Conservation (phyloP, 225 moss, liverwort and hornwort genomes). For the Marchantia polymorpha region DNA sequence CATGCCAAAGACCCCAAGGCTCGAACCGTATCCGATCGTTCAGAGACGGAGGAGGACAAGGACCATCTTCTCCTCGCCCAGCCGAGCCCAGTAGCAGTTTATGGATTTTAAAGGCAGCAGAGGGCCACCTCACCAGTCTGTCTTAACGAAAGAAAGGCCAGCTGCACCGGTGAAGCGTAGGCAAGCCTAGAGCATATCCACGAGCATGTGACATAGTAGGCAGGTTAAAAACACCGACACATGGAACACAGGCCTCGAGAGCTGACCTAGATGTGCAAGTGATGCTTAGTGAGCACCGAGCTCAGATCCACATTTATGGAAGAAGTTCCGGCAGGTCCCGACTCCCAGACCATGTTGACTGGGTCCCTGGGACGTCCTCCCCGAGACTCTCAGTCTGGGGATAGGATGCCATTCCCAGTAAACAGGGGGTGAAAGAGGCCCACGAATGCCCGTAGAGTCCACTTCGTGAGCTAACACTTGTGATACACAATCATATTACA, state of each 20-base stretch:
- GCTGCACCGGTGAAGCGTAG: slow-evolving; percentile 6
- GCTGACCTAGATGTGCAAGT: not conserved
- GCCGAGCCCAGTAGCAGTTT: too few species aligned
- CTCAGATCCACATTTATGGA: not conserved
- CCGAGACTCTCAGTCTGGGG: too few species aligned
- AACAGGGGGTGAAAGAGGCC: too few species aligned
- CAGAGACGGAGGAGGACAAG: not conserved
- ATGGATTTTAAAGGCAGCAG: not conserved
- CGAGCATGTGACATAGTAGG: not conserved
- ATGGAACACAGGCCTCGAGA: not conserved
- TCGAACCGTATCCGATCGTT: not conserved
- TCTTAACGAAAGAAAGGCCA: not conserved
- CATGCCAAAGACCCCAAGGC: not conserved
- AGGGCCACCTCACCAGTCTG: not conserved
- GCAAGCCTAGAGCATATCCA: not conserved
- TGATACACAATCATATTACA: not conserved
- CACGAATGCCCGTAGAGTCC: too few species aligned
- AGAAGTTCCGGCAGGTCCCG: not conserved
- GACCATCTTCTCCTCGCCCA: not conserved
- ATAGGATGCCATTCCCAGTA: too few species aligned
- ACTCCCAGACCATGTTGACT: not conserved
- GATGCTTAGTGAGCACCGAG: not conserved
- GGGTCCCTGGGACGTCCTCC: not conserved
- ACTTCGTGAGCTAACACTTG: not conserved
- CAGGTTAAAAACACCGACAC: slow-evolving; percentile 3